Base-by-base conservation (phyloP, 2,329 filamentous ascomycete genomes). In the Pestalotiopsis sp. region DNA sequence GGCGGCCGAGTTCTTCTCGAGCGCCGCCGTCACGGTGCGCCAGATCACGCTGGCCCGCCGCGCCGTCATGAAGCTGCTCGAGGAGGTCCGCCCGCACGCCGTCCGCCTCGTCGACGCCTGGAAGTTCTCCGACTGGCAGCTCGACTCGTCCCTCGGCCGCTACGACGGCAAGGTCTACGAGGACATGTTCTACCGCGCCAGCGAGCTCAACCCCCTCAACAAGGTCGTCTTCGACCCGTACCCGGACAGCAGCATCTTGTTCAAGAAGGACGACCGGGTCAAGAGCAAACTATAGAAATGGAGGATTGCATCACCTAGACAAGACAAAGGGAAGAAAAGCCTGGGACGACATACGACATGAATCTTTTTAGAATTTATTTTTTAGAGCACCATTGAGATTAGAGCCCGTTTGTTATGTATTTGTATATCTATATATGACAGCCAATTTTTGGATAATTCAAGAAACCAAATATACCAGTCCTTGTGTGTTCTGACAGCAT, bases 121-220 rank as follows among this genome's bases (percentile, higher is more conserved):
- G 92, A 87, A 88, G 70, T 93, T 94, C 80, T 89, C 92, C 1
- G 92, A 94, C 77, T 94, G 91, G 91, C 90, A 93, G 74, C 85
- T 94, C 2, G 92, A 94, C 77, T 91, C 87, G 73, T 89, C 88
- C 68, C 78, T 94, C 52, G 92, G 92, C 1, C 84, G 91, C 1
- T 87, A 87, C 58, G 92, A 94, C 70, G 92, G 92, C 23, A 90
- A 91, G 74, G 92, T 94, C 1, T 94, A 94, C 73, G 90, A 93
- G 78, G 92, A 94, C 74, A 85, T 94, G 83, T 94, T 94, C 81
- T 83, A 90, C 75, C 83, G 92, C 14, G 92, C 92, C 0, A 90
- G 88, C 70, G 86, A 92, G 82, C 80, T 91, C 73, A 94, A 94
- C 75, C 92, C 92, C 1, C 81, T 94, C 59, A 94, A 94, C 75